Base-by-base conservation (phyloP, 805 yeast genomes). In the Spathaspora boniae region DNA sequence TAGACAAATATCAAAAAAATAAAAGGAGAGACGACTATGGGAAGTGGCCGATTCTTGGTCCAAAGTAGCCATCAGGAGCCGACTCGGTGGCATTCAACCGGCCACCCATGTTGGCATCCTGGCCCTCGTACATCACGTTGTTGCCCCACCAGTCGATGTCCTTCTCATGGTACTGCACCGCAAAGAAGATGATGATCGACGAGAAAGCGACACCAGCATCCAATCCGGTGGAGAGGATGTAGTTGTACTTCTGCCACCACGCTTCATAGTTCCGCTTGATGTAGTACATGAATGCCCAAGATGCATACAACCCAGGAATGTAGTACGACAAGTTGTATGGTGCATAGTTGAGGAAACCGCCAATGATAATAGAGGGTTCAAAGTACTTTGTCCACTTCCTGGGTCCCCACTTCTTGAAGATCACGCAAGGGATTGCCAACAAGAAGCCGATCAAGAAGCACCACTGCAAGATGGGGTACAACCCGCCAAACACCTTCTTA, bases 231-330 rank as follows among this genome's bases (percentile, higher is more conserved):
- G 73, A 55, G 33, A 79, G 52, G 26, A 79, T 62, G 52, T 76
- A 79, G 51, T 78, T 79, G 55, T 81, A 80, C 54, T 78, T 80
- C 23, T 78, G 74, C 86, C 81, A 80, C 82, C 81, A 69, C 16
- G 66, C 53, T 34, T 62, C 48, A 53, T 67, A 70, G 43, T 58
- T 54, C 33, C 60, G 56, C 46, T 70, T 68, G 47, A 76, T 53
- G 47, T 62, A 68, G 56, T 62, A 72, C 53, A 74, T 76, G 55
- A 79, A 80, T 3, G 63, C 34, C 38, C 62, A 62, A 2, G 81
- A 79, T 19, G 70, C 31, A 45, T 63, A 62, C 46, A 82, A 68
- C 38, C 82, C 76, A 8, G 77, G 74, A 1, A 84, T 82, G 23
- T 53, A 53, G 44, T 58, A 60, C 41, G 60, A 47, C 36, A 73